Evolutionary conservation across 306 rosid species (phyloP).

Genomic region (Fagus sylvatica): DNA sequence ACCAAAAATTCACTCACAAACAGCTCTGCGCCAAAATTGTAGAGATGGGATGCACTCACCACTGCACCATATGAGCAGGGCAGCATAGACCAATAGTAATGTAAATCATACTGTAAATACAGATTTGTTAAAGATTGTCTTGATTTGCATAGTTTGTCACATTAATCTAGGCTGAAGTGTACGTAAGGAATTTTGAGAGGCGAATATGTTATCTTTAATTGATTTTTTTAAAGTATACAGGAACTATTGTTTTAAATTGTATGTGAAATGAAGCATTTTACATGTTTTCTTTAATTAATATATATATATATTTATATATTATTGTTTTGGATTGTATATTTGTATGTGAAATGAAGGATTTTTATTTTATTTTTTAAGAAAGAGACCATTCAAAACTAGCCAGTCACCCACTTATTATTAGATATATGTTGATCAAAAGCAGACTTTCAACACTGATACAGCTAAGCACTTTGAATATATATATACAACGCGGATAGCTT

Average conservation of each 20-base stretch:
- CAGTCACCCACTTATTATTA: neutral
- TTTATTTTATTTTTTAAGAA: neutral
- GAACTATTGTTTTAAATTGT: neutral
- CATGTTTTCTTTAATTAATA: too few species aligned
- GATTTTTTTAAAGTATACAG: neutral
- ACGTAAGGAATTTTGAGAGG: slow-evolving; percentile 10
- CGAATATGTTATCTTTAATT: neutral
- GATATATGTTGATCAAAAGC: neutral
- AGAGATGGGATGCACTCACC: slow-evolving; percentile 49
- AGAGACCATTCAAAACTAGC: neutral
- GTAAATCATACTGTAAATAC: slow-evolving; percentile 38
- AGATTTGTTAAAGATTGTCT: slow-evolving; percentile 26
- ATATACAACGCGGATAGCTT: neutral
- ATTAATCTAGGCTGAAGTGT: slow-evolving; percentile 2
- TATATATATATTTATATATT: neutral
- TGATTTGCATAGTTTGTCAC: slow-evolving; percentile 2
- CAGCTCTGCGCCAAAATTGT: slow-evolving; percentile 10
- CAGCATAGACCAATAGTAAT: slow-evolving; percentile 21
- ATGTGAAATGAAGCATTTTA: neutral
- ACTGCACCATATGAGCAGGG: slow-evolving; percentile 33
- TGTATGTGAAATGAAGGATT: neutral
- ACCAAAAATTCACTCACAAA: slow-evolving; percentile 31
- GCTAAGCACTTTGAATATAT: neutral
- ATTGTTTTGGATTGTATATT: neutral
- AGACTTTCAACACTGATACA: neutral